phyloP scores from a whole-genome alignment of 2,329 filamentous ascomycete species.

The Colletotrichum incanum region DNA sequence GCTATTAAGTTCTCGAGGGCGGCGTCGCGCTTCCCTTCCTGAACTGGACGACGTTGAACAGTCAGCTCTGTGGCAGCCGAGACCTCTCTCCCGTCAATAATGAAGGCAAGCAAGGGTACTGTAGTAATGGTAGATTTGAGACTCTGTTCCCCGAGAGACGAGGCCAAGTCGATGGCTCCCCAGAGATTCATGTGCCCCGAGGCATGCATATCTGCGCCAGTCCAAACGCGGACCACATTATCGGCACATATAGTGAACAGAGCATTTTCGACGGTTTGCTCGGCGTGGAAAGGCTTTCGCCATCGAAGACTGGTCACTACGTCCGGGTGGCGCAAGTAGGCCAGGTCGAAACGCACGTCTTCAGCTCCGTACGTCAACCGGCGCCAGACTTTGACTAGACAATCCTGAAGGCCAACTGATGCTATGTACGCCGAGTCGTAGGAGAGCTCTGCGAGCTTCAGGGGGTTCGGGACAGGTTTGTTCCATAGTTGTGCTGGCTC shows the following conservation, averaged over 20 bases:
- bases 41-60: constrained; percentile 65
- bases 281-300: constrained; percentile 83
- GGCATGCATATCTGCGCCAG: constrained; percentile 79
- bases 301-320: constrained; percentile 89
- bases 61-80: constrained; percentile 83
- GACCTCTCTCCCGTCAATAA: constrained; percentile 88
- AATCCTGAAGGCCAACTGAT: constrained; percentile 83
- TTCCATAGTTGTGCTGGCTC: constrained; percentile 78
- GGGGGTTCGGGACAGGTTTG: constrained; percentile 79
- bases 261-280: constrained; percentile 87
- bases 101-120: constrained; percentile 68
- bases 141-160: constrained; percentile 72
- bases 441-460: constrained; percentile 83
- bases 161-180: constrained; percentile 83
- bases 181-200: constrained; percentile 84
- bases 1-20: constrained; percentile 89
- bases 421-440: constrained; percentile 91
- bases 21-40: constrained; percentile 62
- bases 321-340: constrained; percentile 88
- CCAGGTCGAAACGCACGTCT: constrained; percentile 90
- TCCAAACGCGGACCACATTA: constrained; percentile 86
- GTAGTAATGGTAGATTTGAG: constrained; percentile 36
- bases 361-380: constrained; percentile 86
- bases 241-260: constrained; percentile 92
- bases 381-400: constrained; percentile 93